phyloP scores from a whole-genome alignment of 2,329 filamentous ascomycete genomes.

The Aspergillus awamori region DNA sequence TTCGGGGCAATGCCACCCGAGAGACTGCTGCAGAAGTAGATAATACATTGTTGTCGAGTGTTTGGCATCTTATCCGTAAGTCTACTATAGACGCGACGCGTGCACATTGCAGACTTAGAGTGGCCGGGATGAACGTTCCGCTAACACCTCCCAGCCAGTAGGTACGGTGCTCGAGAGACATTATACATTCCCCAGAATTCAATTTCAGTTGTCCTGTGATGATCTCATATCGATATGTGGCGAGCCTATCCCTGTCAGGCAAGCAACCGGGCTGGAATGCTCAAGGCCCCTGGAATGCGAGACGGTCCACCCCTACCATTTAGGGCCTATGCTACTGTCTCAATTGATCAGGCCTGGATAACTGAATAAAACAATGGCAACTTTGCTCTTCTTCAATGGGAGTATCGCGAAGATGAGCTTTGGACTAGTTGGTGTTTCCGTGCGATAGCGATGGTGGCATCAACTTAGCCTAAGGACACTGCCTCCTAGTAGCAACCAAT shows the following conservation, averaged over 20 bases:
- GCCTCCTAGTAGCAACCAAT: neutral
- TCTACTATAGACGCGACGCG: neutral
- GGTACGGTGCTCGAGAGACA: neutral
- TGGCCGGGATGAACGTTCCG: neutral
- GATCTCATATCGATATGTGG: constrained; percentile 1
- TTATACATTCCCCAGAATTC: neutral
- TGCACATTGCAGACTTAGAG: neutral
- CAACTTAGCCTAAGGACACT: neutral
- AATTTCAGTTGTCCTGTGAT: neutral
- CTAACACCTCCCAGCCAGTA: neutral
- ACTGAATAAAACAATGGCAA: neutral
- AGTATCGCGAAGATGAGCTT: neutral
- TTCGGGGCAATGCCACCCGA: too few relatives aligned
- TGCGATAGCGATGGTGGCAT: neutral
- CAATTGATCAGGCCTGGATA: neutral
- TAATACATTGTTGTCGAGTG: neutral
- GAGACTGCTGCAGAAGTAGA: neutral
- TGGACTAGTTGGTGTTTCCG: neutral
- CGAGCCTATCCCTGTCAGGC: neutral
- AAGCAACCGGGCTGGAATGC: neutral
- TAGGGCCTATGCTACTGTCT: neutral
- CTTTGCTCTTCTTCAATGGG: neutral
- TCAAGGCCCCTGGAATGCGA: constrained; percentile 5
- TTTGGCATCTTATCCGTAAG: neutral
- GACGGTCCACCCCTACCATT: neutral